A percentile compares a stretch with the other conserved stretches of the same genome.
phyloP scores from a whole-genome alignment of 2,329 filamentous ascomycete species.

The Neospermospora avenae region DNA sequence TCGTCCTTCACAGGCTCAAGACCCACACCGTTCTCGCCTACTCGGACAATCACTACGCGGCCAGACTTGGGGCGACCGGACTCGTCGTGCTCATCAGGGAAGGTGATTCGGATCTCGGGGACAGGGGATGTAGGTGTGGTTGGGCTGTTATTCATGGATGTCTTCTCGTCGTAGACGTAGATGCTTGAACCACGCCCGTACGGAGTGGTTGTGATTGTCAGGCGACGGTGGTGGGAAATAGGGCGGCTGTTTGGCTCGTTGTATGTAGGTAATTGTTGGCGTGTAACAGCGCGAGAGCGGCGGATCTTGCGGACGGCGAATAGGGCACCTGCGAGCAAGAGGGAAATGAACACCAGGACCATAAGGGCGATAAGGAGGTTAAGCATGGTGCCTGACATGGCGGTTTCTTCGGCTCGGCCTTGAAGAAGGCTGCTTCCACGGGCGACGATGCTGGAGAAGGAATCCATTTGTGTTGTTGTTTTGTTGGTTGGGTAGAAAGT shows the following conservation, averaged over 20 bases:
- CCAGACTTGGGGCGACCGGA: slow-evolving; percentile 77
- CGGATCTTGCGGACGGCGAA: slow-evolving; percentile 70
- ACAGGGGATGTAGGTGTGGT: slow-evolving; percentile 76
- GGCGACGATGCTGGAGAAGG: slow-evolving; percentile 30
- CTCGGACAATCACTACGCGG: slow-evolving; percentile 84
- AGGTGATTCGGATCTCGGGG: slow-evolving; percentile 96
- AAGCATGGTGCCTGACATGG: slow-evolving; percentile 59
- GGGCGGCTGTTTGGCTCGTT: slow-evolving; percentile 43
- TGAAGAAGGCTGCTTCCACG: slow-evolving; percentile 44
- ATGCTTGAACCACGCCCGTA: slow-evolving; percentile 62
- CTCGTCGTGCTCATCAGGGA: slow-evolving; percentile 92
- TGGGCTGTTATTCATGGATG: slow-evolving; percentile 73
- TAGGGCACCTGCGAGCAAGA: slow-evolving; percentile 65
- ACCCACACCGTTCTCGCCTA: slow-evolving; percentile 83
- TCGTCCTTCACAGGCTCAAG: slow-evolving; percentile 78
- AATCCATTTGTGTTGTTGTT: slow-evolving; percentile 24
- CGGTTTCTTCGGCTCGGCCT: slow-evolving; percentile 46
- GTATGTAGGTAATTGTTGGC: slow-evolving; percentile 65
- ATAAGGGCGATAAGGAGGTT: slow-evolving; percentile 78
- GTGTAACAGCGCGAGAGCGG: slow-evolving; percentile 41
- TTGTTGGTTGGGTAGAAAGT: background rate
- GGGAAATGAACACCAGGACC: slow-evolving; percentile 69
- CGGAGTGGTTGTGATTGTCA: slow-evolving; percentile 51
- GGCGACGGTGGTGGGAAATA: slow-evolving; percentile 45
- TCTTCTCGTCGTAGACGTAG: slow-evolving; percentile 76